A percentile compares a stretch with the other conserved stretches of the same genome.
phyloP scores from a whole-genome alignment of 2,329 filamentous ascomycete genomes.

The Neofusicoccum laricinum region DNA sequence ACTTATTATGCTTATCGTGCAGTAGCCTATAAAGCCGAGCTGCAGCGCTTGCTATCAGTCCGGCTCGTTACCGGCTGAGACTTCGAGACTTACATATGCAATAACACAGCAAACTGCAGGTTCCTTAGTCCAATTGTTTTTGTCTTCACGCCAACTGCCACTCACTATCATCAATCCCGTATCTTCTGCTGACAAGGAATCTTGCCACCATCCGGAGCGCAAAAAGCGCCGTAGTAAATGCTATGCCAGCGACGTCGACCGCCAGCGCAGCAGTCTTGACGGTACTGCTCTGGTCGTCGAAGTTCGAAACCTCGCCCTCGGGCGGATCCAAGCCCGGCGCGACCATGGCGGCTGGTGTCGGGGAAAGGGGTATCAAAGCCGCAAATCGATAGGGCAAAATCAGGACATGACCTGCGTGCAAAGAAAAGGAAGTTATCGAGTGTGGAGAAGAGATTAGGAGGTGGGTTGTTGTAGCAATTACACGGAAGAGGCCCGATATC shows the following conservation, averaged over 20 bases:
- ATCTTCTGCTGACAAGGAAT: constrained; percentile 29
- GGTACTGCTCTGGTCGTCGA: constrained; percentile 21
- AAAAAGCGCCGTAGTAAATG: constrained; percentile 32
- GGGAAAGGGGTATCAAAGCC: neutral
- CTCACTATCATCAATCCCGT: constrained; percentile 36
- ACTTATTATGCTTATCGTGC: constrained; percentile 18
- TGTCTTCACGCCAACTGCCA: neutral
- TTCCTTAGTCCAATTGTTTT: neutral
- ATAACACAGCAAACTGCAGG: neutral
- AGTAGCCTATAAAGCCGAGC: constrained; percentile 31
- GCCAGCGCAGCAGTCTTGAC: constrained; percentile 32
- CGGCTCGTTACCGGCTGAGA: too few species aligned
- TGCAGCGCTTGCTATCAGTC: neutral
- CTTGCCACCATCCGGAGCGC: constrained; percentile 31
- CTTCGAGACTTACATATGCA: neutral
- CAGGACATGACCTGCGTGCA: neutral
- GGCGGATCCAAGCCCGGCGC: constrained; percentile 19
- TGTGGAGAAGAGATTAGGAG: neutral
- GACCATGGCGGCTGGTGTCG: neutral
- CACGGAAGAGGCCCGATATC: neutral
- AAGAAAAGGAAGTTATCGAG: neutral
- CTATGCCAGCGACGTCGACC: constrained; percentile 37
- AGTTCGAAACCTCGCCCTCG: constrained; percentile 20
- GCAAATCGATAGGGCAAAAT: neutral
- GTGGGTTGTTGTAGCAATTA: neutral